A percentile compares a stretch with the other conserved stretches of the same genome.
phyloP scores from a whole-genome alignment of 148 eudicot genomes.

The Talinum fruticosum region DNA sequence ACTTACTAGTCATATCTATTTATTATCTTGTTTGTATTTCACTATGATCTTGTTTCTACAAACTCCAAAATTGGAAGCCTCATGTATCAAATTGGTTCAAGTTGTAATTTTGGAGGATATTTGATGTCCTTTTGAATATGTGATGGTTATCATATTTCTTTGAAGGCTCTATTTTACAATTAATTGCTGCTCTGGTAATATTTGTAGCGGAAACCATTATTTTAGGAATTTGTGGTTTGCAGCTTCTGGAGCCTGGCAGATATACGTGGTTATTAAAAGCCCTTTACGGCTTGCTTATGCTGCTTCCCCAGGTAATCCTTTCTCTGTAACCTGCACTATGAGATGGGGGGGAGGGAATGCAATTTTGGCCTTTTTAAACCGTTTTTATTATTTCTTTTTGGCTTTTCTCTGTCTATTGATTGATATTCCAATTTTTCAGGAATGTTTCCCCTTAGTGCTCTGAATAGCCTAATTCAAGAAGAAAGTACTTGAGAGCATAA shows the following conservation, averaged over 20 bases:
- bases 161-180: neutral
- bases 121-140: neutral
- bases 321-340: neutral
- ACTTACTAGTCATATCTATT: too few relatives aligned
- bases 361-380: neutral
- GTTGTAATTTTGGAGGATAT: neutral
- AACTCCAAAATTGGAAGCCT: neutral
- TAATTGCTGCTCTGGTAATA: neutral
- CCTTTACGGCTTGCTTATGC: conserved; percentile 92
- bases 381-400: neutral
- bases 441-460: neutral
- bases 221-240: conserved; percentile 31
- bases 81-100: neutral
- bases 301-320: conserved; percentile 84
- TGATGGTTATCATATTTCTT: neutral
- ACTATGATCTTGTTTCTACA: neutral
- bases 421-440: neutral
- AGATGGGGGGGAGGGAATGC: neutral
- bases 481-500: neutral
- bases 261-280: conserved; percentile 81
- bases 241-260: conserved; percentile 98
- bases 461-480: neutral
- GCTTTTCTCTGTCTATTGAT: neutral
- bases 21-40: neutral
- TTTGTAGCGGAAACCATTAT: neutral